Conservation (phyloP, 345 rosid species). For the Eucalyptus guilfoylei region DNA sequence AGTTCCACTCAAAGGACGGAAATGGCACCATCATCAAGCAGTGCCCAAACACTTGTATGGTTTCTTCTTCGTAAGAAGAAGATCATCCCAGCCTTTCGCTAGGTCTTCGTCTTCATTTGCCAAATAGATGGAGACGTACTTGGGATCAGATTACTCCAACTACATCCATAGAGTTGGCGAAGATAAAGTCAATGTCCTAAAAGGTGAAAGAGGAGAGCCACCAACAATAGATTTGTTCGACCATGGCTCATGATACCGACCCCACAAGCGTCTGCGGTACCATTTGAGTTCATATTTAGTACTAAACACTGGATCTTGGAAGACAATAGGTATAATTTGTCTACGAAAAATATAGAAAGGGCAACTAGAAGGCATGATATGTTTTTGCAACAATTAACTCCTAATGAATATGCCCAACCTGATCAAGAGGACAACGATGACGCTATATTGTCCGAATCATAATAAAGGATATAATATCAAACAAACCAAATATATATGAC, state of each 20-base stretch:
- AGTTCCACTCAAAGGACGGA: background rate
- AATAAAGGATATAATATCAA: accelerated
- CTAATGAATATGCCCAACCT: background rate
- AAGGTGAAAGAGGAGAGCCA: background rate
- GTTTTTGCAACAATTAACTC: background rate
- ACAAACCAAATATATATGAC: background rate
- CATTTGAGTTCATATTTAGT: background rate
- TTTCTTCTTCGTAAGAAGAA: background rate
- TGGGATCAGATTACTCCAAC: background rate
- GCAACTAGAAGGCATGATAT: background rate
- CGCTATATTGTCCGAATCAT: background rate
- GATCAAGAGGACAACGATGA: background rate
- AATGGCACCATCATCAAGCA: background rate
- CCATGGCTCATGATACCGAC: background rate
- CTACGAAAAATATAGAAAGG: background rate
- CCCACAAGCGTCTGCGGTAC: background rate
- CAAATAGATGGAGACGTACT: background rate
- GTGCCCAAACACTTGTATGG: background rate
- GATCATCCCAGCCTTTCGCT: background rate
- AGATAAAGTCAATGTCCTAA: background rate
- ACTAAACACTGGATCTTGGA: background rate
- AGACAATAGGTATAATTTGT: background rate
- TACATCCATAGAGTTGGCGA: background rate
- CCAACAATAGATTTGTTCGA: background rate
- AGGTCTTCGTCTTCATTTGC: background rate